Evolutionary conservation across 2,329 filamentous ascomycete species (phyloP), one percentile per base, ranked within the genome.

Genomic region (Talaromyces sp.): DNA sequence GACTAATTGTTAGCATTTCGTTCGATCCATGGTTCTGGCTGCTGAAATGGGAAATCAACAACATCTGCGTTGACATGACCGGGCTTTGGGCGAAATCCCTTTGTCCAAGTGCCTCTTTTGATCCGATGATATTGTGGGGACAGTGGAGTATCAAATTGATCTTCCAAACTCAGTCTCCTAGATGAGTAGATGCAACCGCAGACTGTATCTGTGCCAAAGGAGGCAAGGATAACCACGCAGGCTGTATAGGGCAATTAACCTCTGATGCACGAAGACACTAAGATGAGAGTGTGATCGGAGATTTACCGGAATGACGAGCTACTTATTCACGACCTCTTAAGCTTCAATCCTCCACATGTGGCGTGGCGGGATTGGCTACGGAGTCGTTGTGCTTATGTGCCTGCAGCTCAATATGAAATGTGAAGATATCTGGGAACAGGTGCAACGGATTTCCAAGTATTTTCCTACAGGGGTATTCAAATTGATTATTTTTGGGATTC

Each of bases 21-120:
- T 39, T 5, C 19, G 43, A 49, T 50, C 58, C 58, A 60, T 49
- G 58, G 58, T 60, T 61, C 43, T 41, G 9, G 35, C 31, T 19
- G 10, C 45, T 52, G 59, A n/a, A 41, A 52, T 4, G 14, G 33
- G 24, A 24, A 41, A 24, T 1, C 7, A 39, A 24, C 45, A 24
- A 37, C 19, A 50, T 50, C 22, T 33, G 59, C 59, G 14, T 62
- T 52, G 31, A 41, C 22, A 69, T 58, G 6, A 85, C 74, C 71
- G 82, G 22, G 4, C 3, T 37, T 60, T 39, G 27, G 24, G 33
- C 33, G n/a, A 14, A n/a, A 31, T n/a, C 27, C 31, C 31, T 60
- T 49, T n/a, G 19, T 35, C 14, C 13, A 31, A 39, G 2, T 39
- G 19, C 22, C 6, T 24, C 10, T 52, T 24, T 41, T 1, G 14